Evolutionary conservation across 108 stramenopile genomes (phyloP), one percentile per base, ranked within the genome.

Genomic region (Conticribra guillardii): DNA sequence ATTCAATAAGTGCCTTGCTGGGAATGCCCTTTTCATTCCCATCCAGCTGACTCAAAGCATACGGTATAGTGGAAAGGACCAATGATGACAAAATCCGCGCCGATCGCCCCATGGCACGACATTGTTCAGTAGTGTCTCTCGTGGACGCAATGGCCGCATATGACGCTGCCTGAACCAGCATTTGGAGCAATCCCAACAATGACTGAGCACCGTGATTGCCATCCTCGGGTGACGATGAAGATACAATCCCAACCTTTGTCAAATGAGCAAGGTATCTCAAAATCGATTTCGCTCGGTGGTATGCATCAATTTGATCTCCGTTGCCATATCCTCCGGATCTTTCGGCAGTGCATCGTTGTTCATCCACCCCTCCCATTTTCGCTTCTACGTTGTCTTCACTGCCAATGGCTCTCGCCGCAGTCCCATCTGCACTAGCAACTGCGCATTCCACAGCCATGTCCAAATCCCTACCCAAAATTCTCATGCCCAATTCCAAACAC

Each of bases 251-350:
- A 17, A 85, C 69, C 31, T 73, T 71, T 9, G 76, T 76, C 71
- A 95, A 55, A 24, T 89, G 67, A 26, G 86, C 90, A 46, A 95
- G 63, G 58, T 89, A 95, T 28, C 89, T 74, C 59, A 95, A 60
- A 28, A 85, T 30, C 30, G 89, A 71, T 46, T 90, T 87, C 58
- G 82, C 29, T 9, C 89, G 80, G 53, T 67, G 31, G 47, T 80
- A 80, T 4, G 82, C 79, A 54, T 83, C 82, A 47, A 72, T 61
- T 46, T 72, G 75, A n/a, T 23, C 29, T 41, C 71, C 71, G 26
- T 73, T 72, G 0, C 79, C 80, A 16, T 28, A 67, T 23, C 76
- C 76, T n/a, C 76, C 76, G 21, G 51, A 51, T 5, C 17, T 28
- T 51, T 79, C 79, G 32, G 79, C 79, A 5, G 15, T 14, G 24